Evolutionary conservation across 1,284 basidiomycete species (phyloP), one percentile per base, ranked within the genome.

Genomic region (Cutaneotrichosporon sp.): DNA sequence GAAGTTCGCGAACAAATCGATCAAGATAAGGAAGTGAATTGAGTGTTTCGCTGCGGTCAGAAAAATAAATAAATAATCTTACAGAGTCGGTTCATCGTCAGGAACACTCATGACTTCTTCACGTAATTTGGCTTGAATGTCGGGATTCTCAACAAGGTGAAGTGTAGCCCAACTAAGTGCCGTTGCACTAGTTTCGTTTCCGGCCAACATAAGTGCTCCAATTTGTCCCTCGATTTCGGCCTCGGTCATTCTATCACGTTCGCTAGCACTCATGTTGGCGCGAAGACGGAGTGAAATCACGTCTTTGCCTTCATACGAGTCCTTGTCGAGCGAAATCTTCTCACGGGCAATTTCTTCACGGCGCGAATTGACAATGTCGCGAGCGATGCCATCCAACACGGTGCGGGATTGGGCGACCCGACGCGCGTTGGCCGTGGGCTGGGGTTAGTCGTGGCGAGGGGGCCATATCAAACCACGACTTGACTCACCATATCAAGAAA

Each of bases 171-270:
- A 93, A 5, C 88, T 85, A 1, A 90, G 81, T 0, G 88, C 86
- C 0, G 86, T 87, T 0, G 86, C 86, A 0, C 87, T 89, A 0
- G 91, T 92, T 74, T 92, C 90, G 75, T 92, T 89, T 0, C 91
- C 91, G 1, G 79, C 78, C 0, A 79, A 67, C 68, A 79, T 76
- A 73, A 92, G 89, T 0, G 88, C 90, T 10, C 88, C 87, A 65
- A 92, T 89, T 76, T 91, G 90, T 65, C 85, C 88, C 26, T 88
- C 80, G 2, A 89, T 86, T 72, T 92, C 90, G 13, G 83, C 81
- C 50, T 86, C 84, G 5, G 85, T 84, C 82, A 92, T 84, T 30
- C 82, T 81, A 72, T 89, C 85, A 0, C 81, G 80, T 1, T 83
- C 77, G 6, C 80, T 76, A 8, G 87, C 72, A 2, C 85, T 82